phyloP scores from a whole-genome alignment of 805 yeast species.

The Hanseniaspora mollemarum region DNA sequence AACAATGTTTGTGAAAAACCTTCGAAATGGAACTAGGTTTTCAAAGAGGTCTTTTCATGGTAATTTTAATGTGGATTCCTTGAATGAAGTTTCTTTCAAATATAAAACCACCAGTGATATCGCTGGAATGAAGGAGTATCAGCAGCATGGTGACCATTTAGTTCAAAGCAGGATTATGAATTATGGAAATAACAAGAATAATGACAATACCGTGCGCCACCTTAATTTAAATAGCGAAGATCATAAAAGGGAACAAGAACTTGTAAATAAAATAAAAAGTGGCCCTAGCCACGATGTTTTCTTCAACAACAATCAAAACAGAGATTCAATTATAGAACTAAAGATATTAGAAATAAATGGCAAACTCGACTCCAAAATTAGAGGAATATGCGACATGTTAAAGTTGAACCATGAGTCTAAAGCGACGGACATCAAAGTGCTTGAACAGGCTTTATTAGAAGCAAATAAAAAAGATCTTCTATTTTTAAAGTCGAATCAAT shows the following conservation, averaged over 20 bases:
- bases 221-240: background rate
- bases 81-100: background rate
- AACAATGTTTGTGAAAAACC: background rate
- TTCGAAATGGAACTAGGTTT: background rate
- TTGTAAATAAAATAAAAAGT: background rate
- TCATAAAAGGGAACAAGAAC: background rate
- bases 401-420: background rate
- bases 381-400: background rate
- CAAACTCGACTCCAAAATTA: background rate
- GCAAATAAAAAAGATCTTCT: background rate
- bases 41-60: background rate
- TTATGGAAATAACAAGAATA: background rate
- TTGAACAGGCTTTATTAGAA: background rate
- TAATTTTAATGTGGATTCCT: background rate
- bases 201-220: too few relatives aligned
- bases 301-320: background rate
- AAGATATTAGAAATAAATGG: background rate
- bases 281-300: slow-evolving; percentile 2
- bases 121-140: background rate
- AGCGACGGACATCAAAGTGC: background rate
- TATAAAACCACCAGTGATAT: background rate
- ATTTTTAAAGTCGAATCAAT: background rate
- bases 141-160: background rate
- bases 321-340: background rate
- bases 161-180: background rate